Evolutionary conservation across 805 yeast genomes (phyloP), one percentile per base, ranked within the genome.

Genomic region (Peterozyma xylosa): DNA sequence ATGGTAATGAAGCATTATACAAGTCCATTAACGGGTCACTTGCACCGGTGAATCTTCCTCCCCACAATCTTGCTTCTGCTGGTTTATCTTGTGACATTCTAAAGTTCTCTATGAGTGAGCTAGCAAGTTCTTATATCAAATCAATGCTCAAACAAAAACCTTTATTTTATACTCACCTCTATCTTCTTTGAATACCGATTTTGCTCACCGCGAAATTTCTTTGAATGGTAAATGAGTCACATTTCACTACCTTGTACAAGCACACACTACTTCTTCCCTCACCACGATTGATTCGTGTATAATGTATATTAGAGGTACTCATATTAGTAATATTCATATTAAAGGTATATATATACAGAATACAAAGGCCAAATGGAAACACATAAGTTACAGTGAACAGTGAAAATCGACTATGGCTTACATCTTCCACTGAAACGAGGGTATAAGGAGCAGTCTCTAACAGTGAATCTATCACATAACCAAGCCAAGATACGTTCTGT

Each of bases 341-440:
- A 21, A 21, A 21, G 27, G 27, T 21, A 21, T 21, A 21, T 21
- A 21, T 21, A 21, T 21, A 21, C 27, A 21, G 27, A 21, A 21
- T 21, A 21, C 27, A 21, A 21, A 21, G 7, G 27, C 7, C 27
- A 21, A 21, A 21, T 21, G 4, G 7, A 21, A 21, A 21, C 7
- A 21, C 7, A 21, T 21, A 21, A n/a, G n/a, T n/a, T n/a, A n/a
- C n/a, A n/a, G n/a, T n/a, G n/a, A n/a, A n/a, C n/a, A n/a, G n/a
- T n/a, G n/a, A n/a, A n/a, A n/a, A n/a, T n/a, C n/a, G n/a, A 16
- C 56, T 68, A 91, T 70, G 99, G 99, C 70, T 80, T 87, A 74
- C 98, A 91, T 75, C 99, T 83, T 50, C 98, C 99, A 45, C 95
- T 74, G 75, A 87, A 93, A 70, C 99, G 86, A 53, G 99, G 99